These are phyloP conservation scores for Beauveria varroae DNA, from an alignment of 2,329 filamentous ascomycete genomes.

Conservation along the genomic window DNA sequence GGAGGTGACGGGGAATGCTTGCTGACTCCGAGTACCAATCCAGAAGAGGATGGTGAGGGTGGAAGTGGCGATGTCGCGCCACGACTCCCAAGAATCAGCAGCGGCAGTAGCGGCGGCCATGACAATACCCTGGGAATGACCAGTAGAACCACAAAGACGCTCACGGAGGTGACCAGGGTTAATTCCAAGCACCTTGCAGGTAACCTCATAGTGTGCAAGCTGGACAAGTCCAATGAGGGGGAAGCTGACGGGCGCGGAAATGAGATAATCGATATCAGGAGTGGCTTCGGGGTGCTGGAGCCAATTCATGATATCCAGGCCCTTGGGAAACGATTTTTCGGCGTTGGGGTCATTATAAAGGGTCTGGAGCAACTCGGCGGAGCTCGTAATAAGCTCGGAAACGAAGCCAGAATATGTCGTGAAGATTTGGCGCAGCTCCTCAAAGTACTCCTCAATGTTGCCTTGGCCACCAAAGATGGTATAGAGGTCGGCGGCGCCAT, in stretches of 20 bases:
- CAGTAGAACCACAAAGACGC: slow-evolving; percentile 78
- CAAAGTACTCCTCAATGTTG: slow-evolving; percentile 99
- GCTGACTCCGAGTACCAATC: slow-evolving; percentile 95
- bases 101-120: slow-evolving; percentile 88
- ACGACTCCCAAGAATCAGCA: slow-evolving; percentile 88
- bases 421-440: slow-evolving; percentile 88
- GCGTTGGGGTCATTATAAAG: slow-evolving; percentile 77
- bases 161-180: slow-evolving; percentile 84
- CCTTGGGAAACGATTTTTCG: slow-evolving; percentile 94
- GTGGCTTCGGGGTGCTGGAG: slow-evolving; percentile 82
- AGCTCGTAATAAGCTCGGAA: slow-evolving; percentile 71
- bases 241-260: slow-evolving; percentile 91
- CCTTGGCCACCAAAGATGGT: slow-evolving; percentile 95
- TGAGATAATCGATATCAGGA: slow-evolving; percentile 87
- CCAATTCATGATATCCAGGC: slow-evolving; percentile 92
- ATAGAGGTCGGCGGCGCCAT: slow-evolving; percentile 78
- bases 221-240: slow-evolving; percentile 94
- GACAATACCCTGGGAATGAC: slow-evolving; percentile 94
- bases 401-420: slow-evolving; percentile 87
- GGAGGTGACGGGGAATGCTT: slow-evolving; percentile 92
- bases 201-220: slow-evolving; percentile 89
- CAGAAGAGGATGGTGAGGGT: slow-evolving; percentile 94
- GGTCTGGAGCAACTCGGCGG: slow-evolving; percentile 80
- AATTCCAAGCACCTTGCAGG: slow-evolving; percentile 83
- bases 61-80: slow-evolving; percentile 68